These are phyloP conservation scores for Tuber aestivum DNA, from an alignment of 495 filamentous ascomycete genomes.

Conservation along the genomic window DNA sequence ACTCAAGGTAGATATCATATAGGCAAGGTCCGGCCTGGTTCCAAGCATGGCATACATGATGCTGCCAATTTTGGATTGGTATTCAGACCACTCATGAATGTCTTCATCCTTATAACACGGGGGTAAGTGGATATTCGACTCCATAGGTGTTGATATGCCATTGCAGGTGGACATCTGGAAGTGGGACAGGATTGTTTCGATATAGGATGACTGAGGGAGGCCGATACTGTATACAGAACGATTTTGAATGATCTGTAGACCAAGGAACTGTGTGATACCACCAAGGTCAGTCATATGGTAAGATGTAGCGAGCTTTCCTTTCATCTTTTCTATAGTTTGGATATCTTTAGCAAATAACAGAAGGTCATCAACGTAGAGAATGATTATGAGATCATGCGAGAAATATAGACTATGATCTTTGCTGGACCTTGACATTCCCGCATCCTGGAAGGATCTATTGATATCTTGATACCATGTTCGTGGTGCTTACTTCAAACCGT, in stretches of 20 bases:
- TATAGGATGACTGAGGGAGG: background rate
- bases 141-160: background rate
- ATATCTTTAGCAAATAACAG: background rate
- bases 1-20: background rate
- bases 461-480: no score
- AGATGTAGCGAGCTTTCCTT: background rate
- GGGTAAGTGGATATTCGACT: background rate
- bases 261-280: background rate
- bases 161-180: background rate
- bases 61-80: background rate
- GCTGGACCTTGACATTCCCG: no score
- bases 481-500: no score
- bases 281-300: background rate
- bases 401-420: no score
- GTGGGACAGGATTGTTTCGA: background rate
- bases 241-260: background rate
- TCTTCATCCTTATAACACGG: background rate
- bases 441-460: no score
- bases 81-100: background rate
- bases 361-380: background rate
- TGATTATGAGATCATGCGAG: background rate
- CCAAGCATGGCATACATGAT: background rate
- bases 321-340: background rate
- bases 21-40: background rate
- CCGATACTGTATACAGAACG: accelerated